Base-by-base conservation (phyloP, 495 filamentous ascomycete species). In the Xylaria flabelliformis region DNA sequence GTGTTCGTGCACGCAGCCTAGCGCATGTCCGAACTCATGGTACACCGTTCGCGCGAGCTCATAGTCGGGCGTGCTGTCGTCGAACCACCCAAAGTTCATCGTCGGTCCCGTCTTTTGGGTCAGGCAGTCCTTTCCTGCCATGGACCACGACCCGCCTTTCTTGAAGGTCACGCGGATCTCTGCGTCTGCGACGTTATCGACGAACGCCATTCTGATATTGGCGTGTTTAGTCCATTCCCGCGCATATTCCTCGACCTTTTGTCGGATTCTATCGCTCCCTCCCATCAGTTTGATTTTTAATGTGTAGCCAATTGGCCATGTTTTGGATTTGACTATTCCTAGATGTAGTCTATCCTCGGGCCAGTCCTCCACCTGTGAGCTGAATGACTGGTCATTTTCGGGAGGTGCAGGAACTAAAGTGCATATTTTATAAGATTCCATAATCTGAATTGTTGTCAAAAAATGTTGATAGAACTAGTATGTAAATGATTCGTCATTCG, bases 11-110 rank as follows among this genome's bases (percentile, higher is more conserved):
- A 77, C 48, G 53, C 66, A 70, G n/a, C 77, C 77, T 17, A 78
- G 59, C 17, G 77, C 73, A 64, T 78, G 77, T 19, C 75, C 77
- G 46, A 78, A 78, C 67, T 77, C 77, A 61, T 78, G 77, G 39
- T 75, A 71, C 19, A 78, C 70, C 6, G 70, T 64, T 1, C 66
- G 61, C 26, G 55, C 64, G 17, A 75, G 34, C 15, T 75, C 66
- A 9, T 67, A 50, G 24, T 76, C 72, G 39, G 72, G 34, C 9
- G 72, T 73, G 17, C 53, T 36, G 58, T 78, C 70, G 56, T 74
- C 64, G 29, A 78, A 69, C 62, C 51, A 59, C 4, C 66, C 66
- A 17, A 69, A 46, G 21, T 69, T 69, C 66, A 59, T 69, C 6
- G 66, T 69, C 39, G 44, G 41, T 15, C 21, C 46, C 1, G 36